Evolutionary conservation across 2,329 filamentous ascomycete species (phyloP).

Genomic region (Trichoderma atrobrunneum): DNA sequence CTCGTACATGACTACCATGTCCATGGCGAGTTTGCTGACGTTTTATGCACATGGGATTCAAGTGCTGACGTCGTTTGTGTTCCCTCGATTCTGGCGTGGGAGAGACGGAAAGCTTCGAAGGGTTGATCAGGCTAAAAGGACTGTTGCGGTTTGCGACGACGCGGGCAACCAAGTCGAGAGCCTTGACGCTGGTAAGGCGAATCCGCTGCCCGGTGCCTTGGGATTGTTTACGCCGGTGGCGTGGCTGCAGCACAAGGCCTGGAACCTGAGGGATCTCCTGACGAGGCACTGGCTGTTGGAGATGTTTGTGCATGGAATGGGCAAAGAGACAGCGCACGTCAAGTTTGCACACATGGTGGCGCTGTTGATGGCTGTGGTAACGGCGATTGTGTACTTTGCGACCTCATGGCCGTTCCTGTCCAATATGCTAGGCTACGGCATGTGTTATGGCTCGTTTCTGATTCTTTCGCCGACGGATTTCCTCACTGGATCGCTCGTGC

Average conservation of each 20-base stretch:
- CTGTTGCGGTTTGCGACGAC: slow-evolving; percentile 39
- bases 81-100: slow-evolving; percentile 66
- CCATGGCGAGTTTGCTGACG: slow-evolving; percentile 71
- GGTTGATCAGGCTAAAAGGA: slow-evolving; percentile 41
- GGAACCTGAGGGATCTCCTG: slow-evolving; percentile 51
- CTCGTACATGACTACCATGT: slow-evolving; percentile 78
- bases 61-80: slow-evolving; percentile 63
- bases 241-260: slow-evolving; percentile 32
- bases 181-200: slow-evolving; percentile 19
- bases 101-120: slow-evolving; percentile 42
- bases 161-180: slow-evolving; percentile 31
- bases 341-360: slow-evolving; percentile 58
- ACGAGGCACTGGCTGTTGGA: slow-evolving; percentile 51
- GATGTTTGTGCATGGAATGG: slow-evolving; percentile 50
- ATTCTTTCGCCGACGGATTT: slow-evolving; percentile 89
- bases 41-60: slow-evolving; percentile 71
- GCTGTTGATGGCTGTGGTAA: slow-evolving; percentile 51
- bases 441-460: slow-evolving; percentile 79
- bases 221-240: slow-evolving; percentile 34
- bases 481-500: slow-evolving; percentile 71
- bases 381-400: slow-evolving; percentile 65
- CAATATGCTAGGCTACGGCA: slow-evolving; percentile 82
- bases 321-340: slow-evolving; percentile 47
- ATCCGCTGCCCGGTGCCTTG: slow-evolving; percentile 34
- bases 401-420: slow-evolving; percentile 60